Conservation (phyloP, 345 rosid species). For the Salix arbutifolia region DNA sequence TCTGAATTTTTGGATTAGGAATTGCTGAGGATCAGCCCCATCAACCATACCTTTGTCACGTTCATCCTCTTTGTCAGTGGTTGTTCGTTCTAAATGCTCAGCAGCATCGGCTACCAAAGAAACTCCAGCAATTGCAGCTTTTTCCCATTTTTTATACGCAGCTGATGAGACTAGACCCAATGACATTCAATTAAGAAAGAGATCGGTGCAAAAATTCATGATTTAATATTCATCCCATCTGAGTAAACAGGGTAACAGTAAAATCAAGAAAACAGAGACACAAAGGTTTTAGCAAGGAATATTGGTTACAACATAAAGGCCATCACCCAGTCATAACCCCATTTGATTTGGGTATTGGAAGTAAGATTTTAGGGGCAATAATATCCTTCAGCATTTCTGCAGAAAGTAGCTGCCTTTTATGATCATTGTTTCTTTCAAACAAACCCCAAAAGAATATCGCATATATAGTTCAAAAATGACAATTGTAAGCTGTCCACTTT, state of each 20-base stretch:
- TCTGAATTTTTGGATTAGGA: constrained; percentile 16
- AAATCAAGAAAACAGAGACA: background rate
- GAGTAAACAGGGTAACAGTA: background rate
- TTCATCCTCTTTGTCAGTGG: constrained; percentile 51
- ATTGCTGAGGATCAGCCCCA: constrained; percentile 21
- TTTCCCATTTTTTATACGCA: constrained; percentile 92
- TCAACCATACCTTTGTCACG: constrained; percentile 39
- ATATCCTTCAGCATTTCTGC: background rate
- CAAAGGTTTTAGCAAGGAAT: background rate
- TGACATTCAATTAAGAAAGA: constrained; percentile 21
- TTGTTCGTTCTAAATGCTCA: constrained; percentile 82
- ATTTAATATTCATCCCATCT: background rate
- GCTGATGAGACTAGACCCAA: constrained; percentile 48
- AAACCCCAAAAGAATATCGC: background rate
- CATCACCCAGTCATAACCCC: background rate
- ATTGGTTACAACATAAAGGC: background rate
- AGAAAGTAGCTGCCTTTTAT: background rate
- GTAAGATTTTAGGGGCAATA: background rate
- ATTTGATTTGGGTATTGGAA: background rate
- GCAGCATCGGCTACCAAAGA: constrained; percentile 99
- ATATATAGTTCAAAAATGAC: background rate
- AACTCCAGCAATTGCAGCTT: constrained; percentile 98
- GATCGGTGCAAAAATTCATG: background rate
- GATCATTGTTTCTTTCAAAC: background rate
- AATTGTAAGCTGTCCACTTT: background rate